Evolutionary conservation across 441 rosid species (phyloP).

Genomic region (Brassica balearica): DNA sequence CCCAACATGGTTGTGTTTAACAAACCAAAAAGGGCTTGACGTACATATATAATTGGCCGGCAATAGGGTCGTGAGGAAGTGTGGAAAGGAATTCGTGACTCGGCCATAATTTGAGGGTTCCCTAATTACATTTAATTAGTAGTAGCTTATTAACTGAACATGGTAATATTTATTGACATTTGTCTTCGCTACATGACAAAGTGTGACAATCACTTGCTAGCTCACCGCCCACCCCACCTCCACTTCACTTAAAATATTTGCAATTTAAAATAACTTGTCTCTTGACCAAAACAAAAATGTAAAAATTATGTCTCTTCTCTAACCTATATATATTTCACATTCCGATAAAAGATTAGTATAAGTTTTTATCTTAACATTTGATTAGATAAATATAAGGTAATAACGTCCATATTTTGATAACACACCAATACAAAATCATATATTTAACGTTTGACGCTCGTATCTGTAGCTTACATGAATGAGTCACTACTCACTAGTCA

Average conservation of each 20-base stretch:
- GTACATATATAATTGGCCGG: conserved; percentile 35
- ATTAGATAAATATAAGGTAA: background rate
- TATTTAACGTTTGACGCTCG: background rate
- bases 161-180: conserved; percentile 32
- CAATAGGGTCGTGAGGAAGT: conserved; percentile 42
- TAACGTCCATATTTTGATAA: background rate
- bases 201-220: conserved; percentile 38
- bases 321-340: background rate
- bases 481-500: background rate
- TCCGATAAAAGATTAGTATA: background rate
- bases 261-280: background rate
- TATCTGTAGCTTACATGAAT: background rate
- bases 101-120: conserved; percentile 42
- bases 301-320: background rate
- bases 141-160: conserved; percentile 26
- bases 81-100: conserved; percentile 42
- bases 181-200: conserved; percentile 43
- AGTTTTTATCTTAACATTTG: background rate
- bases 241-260: conserved; percentile 28
- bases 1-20: conserved; percentile 10
- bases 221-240: conserved; percentile 46
- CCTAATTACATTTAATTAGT: conserved; percentile 22
- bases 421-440: background rate
- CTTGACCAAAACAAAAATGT: background rate
- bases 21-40: conserved; percentile 17